Conservation (phyloP, 2,329 filamentous ascomycete species). For the Colletotrichum sp. region DNA sequence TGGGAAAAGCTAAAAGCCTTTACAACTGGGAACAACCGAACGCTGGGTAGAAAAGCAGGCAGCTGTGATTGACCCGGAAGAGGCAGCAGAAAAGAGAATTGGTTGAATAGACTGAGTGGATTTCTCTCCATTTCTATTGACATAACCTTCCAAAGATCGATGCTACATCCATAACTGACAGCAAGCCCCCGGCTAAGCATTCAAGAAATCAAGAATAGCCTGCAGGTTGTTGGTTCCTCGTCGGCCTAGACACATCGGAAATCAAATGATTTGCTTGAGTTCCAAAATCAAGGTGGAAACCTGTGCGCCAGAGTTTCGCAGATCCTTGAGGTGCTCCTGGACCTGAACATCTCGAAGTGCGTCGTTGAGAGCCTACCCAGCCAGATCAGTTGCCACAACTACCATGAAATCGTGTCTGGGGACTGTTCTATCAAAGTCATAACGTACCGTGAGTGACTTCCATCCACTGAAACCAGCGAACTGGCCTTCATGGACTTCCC, state of each 20-base stretch:
- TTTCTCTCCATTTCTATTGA: not conserved
- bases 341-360: not conserved
- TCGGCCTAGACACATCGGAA: not conserved
- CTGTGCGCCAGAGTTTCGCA: not conserved
- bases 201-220: not conserved
- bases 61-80: not conserved
- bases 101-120: not conserved
- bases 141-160: not conserved
- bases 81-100: not conserved
- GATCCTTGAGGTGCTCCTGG: not conserved
- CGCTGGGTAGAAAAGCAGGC: not conserved
- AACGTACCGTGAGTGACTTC: not conserved
- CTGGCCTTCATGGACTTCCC: not conserved
- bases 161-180: not conserved
- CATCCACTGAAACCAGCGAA: slow-evolving; percentile 4
- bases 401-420: not conserved
- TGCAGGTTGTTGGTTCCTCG: not conserved
- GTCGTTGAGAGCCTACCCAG: not conserved
- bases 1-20: too few species aligned
- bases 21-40: too few species aligned
- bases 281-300: not conserved
- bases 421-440: not conserved
- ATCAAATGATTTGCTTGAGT: not conserved
- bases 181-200: not conserved
- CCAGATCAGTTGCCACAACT: not conserved